Evolutionary conservation across 2,329 filamentous ascomycete species (phyloP).

Genomic region (Hymenoscyphus linearis): DNA sequence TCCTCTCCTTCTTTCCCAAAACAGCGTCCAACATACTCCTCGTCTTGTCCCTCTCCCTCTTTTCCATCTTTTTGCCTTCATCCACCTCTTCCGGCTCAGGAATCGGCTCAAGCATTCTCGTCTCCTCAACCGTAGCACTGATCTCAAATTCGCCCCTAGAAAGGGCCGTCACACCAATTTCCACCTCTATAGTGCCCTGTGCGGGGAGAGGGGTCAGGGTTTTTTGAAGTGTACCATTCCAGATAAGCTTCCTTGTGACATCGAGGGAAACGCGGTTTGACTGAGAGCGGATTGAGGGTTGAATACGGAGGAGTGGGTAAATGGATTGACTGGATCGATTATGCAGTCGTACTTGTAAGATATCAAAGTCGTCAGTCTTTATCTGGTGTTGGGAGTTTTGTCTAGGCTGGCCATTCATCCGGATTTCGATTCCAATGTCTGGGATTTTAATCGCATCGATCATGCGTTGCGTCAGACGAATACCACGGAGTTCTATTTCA

Average conservation of each 20-base stretch:
- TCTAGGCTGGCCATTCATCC: conserved; percentile 36
- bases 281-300: conserved; percentile 71
- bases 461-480: conserved; percentile 72
- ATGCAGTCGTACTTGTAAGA: conserved; percentile 62
- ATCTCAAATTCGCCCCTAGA: conserved; percentile 81
- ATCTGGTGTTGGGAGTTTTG: conserved; percentile 26
- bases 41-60: conserved; percentile 46
- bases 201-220: conserved; percentile 58
- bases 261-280: conserved; percentile 63
- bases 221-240: conserved; percentile 80
- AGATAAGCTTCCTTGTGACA: conserved; percentile 73
- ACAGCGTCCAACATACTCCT: conserved; percentile 53
- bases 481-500: conserved; percentile 67
- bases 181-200: conserved; percentile 53
- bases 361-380: conserved; percentile 58
- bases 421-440: conserved; percentile 65
- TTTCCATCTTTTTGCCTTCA: conserved; percentile 13
- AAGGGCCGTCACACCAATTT: conserved; percentile 67
- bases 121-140: conserved; percentile 75
- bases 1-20: conserved; percentile 53
- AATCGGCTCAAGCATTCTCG: conserved; percentile 41
- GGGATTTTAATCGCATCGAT: conserved; percentile 78
- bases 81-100: conserved; percentile 21
- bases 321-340: conserved; percentile 69
- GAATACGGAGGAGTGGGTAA: conserved; percentile 66